Conservation (phyloP, 2,329 filamentous ascomycete genomes). For the Colletotrichum phormii region DNA sequence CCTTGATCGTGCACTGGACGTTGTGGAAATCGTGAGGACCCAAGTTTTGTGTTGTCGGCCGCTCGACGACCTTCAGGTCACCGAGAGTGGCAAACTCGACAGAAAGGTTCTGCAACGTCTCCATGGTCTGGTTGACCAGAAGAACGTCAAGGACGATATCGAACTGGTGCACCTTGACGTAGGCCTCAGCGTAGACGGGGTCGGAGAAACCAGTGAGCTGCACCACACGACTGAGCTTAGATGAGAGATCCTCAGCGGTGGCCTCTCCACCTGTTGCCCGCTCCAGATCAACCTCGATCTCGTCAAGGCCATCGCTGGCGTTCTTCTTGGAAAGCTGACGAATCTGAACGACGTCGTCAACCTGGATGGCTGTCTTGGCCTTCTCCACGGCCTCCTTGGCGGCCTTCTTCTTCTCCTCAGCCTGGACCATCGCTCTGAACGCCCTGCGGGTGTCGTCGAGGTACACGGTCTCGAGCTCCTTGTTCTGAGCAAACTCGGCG, state of each 20-base stretch:
- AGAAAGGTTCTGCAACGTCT: conserved; percentile 95
- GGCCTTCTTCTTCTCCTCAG: conserved; percentile 97
- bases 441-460: conserved; percentile 94
- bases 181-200: conserved; percentile 97
- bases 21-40: conserved; percentile 97
- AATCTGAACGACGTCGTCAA: conserved; percentile 94
- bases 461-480: conserved; percentile 92
- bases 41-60: conserved; percentile 95
- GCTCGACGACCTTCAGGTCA: conserved; percentile 97
- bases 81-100: conserved; percentile 99
- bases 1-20: conserved; percentile 98
- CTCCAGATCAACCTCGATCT: conserved; percentile 90
- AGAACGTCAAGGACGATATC: conserved; percentile 97
- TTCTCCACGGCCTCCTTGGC: conserved; percentile 93
- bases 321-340: conserved; percentile 95
- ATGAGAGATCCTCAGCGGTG: conserved; percentile 84
- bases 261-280: conserved; percentile 93
- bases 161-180: conserved; percentile 98
- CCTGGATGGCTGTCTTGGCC: conserved; percentile 92
- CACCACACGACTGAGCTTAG: conserved; percentile 95
- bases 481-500: conserved; percentile 88
- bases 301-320: conserved; percentile 81
- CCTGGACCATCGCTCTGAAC: conserved; percentile 96
- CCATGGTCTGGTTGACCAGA: conserved; percentile 95
- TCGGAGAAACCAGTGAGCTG: conserved; percentile 99